Evolutionary conservation across 108 stramenopile species (phyloP), one percentile per base, ranked within the genome.

Genomic region (Licmophora abbreviata): DNA sequence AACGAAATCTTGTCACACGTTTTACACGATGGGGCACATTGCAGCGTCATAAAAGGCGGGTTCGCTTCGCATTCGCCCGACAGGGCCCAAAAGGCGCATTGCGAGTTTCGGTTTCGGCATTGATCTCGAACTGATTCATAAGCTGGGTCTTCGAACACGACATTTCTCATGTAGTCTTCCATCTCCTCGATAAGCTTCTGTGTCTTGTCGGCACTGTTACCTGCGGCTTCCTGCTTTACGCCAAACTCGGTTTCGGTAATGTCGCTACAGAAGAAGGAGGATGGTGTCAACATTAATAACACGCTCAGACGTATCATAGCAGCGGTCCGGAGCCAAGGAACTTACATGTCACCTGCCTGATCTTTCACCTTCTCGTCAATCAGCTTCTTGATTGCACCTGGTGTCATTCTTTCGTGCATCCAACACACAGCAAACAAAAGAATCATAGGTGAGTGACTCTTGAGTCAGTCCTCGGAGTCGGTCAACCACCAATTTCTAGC

Each of bases 61-160:
- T 92, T 87, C 8, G 32, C 34, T 18, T 73, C 71, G 50, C 83
- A 85, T 61, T 85, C 82, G 0, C 77, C 75, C 17, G 78, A 51
- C 17, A 59, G 53, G 1, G 84, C 78, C 83, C 81, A 85, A 31
- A 69, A 77, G 42, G 59, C 59, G 44, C 92, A 93, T 18, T 58
- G 14, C 29, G 79, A 50, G 34, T 91, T 28, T 38, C 56, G 50
- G 44, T 75, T 64, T 29, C 64, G 53, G 46, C 85, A 86, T 31
- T 59, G 61, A 8, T 47, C 37, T 18, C 63, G 11, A 18, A 77
- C 41, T 11, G 57, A 29, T 11, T 48, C 32, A n/a, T 66, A 66
- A 23, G 59, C 32, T 5, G 62, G 44, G 46, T 71, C 67, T 1
- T 44, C 61, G 45, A 55, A 59, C 1, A 83, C 65, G n/a, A 58